Evolutionary conservation across 2,329 filamentous ascomycete genomes (phyloP), one percentile per base, ranked within the genome.

Genomic region (Clonostachys chloroleuca): DNA sequence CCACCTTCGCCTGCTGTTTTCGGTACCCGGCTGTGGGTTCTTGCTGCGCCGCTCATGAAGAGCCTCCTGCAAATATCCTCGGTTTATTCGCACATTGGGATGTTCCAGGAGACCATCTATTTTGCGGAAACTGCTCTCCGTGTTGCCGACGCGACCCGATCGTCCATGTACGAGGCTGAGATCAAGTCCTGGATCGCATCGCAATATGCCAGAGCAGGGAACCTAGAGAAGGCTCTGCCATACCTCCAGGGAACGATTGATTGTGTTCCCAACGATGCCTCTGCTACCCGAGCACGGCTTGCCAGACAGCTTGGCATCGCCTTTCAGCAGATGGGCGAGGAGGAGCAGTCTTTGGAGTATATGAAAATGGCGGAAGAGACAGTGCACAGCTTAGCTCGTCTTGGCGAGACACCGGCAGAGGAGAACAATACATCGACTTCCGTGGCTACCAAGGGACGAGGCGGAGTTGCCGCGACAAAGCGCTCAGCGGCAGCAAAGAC

Each of bases 51-150:
- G 1, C 75, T 96, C 17, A 84, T 91, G 56, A 78, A 81, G 33
- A 82, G 84, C 47, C 72, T 95, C 13, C 67, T 84, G 50, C 84
- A 91, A 49, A 78, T 96, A 4, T 90, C 90, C 1, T 78, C 79
- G 5, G 73, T 95, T 2, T 96, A 92, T 56, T 83, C 87, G 2
- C 86, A 95, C 53, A 80, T 94, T 52, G 94, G 94, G 30, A 80
- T 95, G 67, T 89, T 91, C 53, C 84, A 89, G 50, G 92, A 97
- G 62, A 92, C 92, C 3, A 70, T 92, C 1, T 94, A 92, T 61
- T 95, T 95, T 55, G 85, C 87, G 2, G 87, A 96, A 55, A 87
- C 94, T 56, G 91, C 91, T 0, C 74, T 86, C 46, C 89, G 87
- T 57, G 80, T 95, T 50, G 89, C 89, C 18, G 75, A 78, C 49